A percentile compares a stretch with the other conserved stretches of the same genome.
phyloP scores from a whole-genome alignment of 2,329 filamentous ascomycete genomes.

The Penicillium sp. region DNA sequence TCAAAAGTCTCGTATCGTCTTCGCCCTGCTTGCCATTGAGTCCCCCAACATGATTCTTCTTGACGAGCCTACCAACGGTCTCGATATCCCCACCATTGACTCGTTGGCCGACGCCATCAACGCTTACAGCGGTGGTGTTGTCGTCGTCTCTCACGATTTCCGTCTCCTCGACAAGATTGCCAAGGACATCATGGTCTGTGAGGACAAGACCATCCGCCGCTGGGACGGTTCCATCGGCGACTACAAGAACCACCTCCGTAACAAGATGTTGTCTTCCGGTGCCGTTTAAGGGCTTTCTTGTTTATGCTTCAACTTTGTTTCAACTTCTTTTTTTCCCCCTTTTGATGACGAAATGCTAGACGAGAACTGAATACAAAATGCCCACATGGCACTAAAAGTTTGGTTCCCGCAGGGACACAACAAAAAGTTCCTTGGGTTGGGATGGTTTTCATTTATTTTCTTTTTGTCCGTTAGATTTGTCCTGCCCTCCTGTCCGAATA shows the following conservation, averaged over 20 bases:
- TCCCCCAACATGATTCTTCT: constrained; percentile 95
- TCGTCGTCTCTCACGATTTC: constrained; percentile 98
- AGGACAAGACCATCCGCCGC: constrained; percentile 87
- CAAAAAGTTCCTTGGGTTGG: constrained; percentile 12
- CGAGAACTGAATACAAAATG: constrained; percentile 27
- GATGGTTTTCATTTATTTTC: constrained; percentile 10
- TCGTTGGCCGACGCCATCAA: constrained; percentile 97
- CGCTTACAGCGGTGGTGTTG: constrained; percentile 90
- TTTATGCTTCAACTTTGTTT: constrained; percentile 6
- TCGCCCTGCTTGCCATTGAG: constrained; percentile 92
- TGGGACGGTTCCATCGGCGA: constrained; percentile 89
- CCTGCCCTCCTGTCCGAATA: background rate
- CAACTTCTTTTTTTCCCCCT: constrained; percentile 16
- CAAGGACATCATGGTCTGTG: constrained; percentile 98
- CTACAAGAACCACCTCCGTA: constrained; percentile 98
- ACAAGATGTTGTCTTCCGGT: constrained; percentile 93
- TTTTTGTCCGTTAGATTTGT: constrained; percentile 10
- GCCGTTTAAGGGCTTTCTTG: constrained; percentile 62
- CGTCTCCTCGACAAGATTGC: constrained; percentile 98
- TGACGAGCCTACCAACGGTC: constrained; percentile 98
- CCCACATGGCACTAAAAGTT: constrained; percentile 19
- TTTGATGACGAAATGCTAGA: constrained; percentile 37
- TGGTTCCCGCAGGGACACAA: constrained; percentile 8
- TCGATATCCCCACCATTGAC: constrained; percentile 98
- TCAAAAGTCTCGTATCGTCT: constrained; percentile 97